Evolutionary conservation across 2,329 filamentous ascomycete genomes (phyloP), one percentile per base, ranked within the genome.

Genomic region (Fusarium sarcochroum): DNA sequence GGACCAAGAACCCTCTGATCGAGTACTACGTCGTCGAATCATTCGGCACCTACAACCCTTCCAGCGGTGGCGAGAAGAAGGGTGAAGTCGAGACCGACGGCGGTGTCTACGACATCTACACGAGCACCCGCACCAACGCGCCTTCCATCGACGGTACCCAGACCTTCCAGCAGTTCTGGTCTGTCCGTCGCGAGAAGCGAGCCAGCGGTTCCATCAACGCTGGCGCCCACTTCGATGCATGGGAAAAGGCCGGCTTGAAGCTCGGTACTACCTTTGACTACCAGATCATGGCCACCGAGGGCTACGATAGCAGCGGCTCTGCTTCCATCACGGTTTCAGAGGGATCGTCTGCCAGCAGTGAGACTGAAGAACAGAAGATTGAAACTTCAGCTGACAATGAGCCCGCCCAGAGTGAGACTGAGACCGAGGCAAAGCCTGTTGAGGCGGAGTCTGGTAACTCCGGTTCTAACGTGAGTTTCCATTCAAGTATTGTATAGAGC

Each of bases 131-230:
- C 20, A 73, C 74, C 65, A 83, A 85, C 69, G 76, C 77, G 49
- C 83, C 84, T 20, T 83, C 80, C 44, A 85, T 86, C 56, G 73
- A 81, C 23, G 85, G 85, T 27, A 86, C 83, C 23, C 62, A 71
- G 40, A 86, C 83, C 47, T 86, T 87, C 74, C 76, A 83, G 74
- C 85, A 87, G 77, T 87, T 82, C 78, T 86, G 82, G 84, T 84
- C 81, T 18, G 82, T 87, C 32, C 81, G 85, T 56, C 76, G 79
- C 59, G 76, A 68, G 45, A 86, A 87, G 80, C 80, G 85, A 47
- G 79, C 80, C 18, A 78, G 80, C 40, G 86, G 86, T 6, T 84
- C 82, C 14, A 82, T 89, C 54, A 84, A 81, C 20, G 79, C 80
- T 5, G 77, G 75, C 23, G 83, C 81, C 62, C 85, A 87, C 75